These are phyloP conservation scores for Ophiostoma sp. DNA, from an alignment of 2,329 filamentous ascomycete genomes.

Conservation along the genomic window DNA sequence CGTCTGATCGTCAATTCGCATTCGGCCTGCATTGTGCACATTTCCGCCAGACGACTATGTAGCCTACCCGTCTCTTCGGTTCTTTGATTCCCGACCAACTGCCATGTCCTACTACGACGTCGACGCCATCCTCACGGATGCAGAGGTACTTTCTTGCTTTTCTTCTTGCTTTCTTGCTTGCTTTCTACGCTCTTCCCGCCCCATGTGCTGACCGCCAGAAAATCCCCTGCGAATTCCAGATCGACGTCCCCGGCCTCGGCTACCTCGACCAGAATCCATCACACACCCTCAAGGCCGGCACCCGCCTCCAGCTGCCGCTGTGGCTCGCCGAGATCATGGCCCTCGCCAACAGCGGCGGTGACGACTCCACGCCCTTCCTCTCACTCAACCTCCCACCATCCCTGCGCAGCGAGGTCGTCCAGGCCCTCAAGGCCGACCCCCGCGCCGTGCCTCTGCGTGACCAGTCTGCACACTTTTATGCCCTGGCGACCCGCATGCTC, in stretches of 20 bases:
- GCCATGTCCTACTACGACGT: conserved; percentile 77
- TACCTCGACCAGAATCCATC: conserved; percentile 78
- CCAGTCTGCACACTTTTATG: conserved; percentile 83
- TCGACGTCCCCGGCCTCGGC: conserved; percentile 80
- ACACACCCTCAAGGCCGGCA: conserved; percentile 69
- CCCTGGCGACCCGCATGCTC: conserved; percentile 75
- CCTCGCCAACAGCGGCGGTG: conserved; percentile 47
- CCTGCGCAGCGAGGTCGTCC: conserved; percentile 72
- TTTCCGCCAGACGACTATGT: not conserved
- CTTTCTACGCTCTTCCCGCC: not conserved
- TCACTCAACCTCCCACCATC: conserved; percentile 76
- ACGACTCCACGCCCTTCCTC: conserved; percentile 51
- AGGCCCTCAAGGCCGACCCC: conserved; percentile 86
- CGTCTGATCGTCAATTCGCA: not conserved
- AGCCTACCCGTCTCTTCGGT: not conserved
- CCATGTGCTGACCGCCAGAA: conserved; percentile 46
- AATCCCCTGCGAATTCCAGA: conserved; percentile 90
- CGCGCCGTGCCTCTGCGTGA: conserved; percentile 77
- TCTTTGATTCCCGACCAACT: not conserved
- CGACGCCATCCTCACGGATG: conserved; percentile 77
- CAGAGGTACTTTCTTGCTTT: conserved; percentile 52
- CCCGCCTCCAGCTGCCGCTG: conserved; percentile 75
- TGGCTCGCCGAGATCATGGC: conserved; percentile 96
- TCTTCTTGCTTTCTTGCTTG: not conserved
- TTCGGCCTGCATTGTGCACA: not conserved